Base-by-base conservation (phyloP, 2,329 filamentous ascomycete species). In the Ophiostoma quercus region DNA sequence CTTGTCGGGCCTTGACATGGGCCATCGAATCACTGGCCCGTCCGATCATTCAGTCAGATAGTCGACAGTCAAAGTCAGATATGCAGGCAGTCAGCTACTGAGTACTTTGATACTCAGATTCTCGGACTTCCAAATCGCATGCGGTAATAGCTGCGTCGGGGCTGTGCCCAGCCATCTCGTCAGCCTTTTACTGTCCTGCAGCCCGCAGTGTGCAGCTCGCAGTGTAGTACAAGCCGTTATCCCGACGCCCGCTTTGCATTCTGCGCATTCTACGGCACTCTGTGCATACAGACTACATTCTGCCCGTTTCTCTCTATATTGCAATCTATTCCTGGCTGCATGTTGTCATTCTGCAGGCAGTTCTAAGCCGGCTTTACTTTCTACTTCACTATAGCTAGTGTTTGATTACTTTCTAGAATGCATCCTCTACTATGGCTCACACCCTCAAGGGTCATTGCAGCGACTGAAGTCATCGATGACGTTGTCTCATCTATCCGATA, bases 321-420 rank as follows among this genome's bases (percentile, higher is more conserved):
- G 22, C 57, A 34, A 16, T 62, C 25, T 34, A 62, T 34, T 62
- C 12, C 57, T 65, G 62, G 32, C 62, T 65, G 62, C 62, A 63
- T 63, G 60, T 12, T 63, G 62, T 65, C 62, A 39, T 65, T 39
- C 32, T 65, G 62, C 62, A 65, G 32, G 19, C 62, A 29, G 22
- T 32, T 65, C 4, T 65, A 62, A 62, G 57, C 57, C 51, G 57
- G 9, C 22, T 14, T 60, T n/a, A 32, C 25, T 29, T 8, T 4
- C 32, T 5, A 25, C 22, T 34, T 34, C 34, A 34, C 34, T 8
- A 34, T 8, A 34, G 34, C n/a, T 60, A 22, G 54, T 29, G 22
- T n/a, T 60, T 9, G 54, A 29, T n/a, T 22, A 29, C n/a, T 29
- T 60, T 25, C 12, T 16, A 43, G 12, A 43, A 5, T 16, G 43